Base-by-base conservation (phyloP, 345 rosid species). In the Syzygium aromaticum region DNA sequence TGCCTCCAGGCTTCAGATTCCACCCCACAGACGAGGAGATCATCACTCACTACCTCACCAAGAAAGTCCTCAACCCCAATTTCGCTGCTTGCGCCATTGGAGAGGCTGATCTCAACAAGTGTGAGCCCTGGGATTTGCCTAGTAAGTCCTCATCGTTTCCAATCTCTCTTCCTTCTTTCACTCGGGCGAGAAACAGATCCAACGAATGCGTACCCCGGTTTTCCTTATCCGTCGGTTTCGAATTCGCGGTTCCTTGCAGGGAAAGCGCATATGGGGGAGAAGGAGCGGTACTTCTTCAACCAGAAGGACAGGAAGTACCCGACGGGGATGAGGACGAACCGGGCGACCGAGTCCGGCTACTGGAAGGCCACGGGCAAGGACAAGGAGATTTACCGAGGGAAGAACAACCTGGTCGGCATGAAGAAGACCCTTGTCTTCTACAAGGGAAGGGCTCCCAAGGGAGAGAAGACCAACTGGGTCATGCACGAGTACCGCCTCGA, bases 281-380 rank as follows among this genome's bases (percentile, higher is more conserved):
- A 94, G 84, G 98, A 95, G 89, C 95, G 94, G 92, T 97, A 95
- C 92, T 97, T 97, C 91, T 97, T 97, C 89, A 94, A 97, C 87
- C 96, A 93, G 86, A 95, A 96, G 89, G 99, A 96, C 85, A 87
- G 95, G 86, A 97, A 97, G 89, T 97, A 97, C 33, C 98, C 99
- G 16, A 97, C 99, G 3, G 99, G 99, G 40, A 94, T 94, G 98
- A 95, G 99, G 88, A 97, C 99, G 5, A 97, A 97, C 86, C 93
- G 99, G 52, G 98, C 99, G 2, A 97, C 99, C 8, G 91, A 87
- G 80, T 90, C 97, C 27, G 99, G 99, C 21, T 96, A 96, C 87
- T 97, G 99, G 98, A 96, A 97, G 89, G 98, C 98, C 3, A 97
- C 99, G 2, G 99, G 99, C 3, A 96, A 96, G 85, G 99, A 97